Conservation (phyloP, 108 stramenopile species). For the Fragilaria crotonensis region DNA sequence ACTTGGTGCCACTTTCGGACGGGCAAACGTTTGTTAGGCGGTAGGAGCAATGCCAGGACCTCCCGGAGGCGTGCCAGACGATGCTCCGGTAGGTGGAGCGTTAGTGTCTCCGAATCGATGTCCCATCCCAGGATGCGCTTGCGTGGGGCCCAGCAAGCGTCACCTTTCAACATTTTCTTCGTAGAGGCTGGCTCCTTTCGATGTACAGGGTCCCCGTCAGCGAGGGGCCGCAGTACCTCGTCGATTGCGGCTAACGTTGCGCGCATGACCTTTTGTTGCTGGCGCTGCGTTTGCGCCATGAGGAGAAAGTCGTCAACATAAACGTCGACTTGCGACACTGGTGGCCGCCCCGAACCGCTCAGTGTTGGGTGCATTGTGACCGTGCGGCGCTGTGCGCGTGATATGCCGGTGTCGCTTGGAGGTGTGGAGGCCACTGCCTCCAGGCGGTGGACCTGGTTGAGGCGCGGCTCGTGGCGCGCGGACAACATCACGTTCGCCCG, state of each 20-base stretch:
- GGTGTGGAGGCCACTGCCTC: not conserved
- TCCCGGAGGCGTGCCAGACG: slow-evolving; percentile 18
- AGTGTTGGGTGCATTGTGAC: slow-evolving; percentile 2
- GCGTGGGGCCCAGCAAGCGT: not conserved
- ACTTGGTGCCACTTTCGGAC: slow-evolving; percentile 22
- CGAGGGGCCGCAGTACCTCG: slow-evolving; percentile 2
- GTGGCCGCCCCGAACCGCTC: not conserved
- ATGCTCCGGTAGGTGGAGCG: slow-evolving; percentile 26
- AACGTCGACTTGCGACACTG: slow-evolving; percentile 5
- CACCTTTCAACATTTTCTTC: no score
- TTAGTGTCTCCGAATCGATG: slow-evolving; percentile 16
- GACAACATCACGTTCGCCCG: not conserved
- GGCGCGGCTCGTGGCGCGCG: not conserved
- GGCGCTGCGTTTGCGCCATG: slow-evolving; percentile 3
- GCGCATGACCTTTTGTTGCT: slow-evolving; percentile 2
- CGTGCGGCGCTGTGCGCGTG: no score
- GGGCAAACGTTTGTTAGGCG: slow-evolving; percentile 3
- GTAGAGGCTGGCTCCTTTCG: not conserved
- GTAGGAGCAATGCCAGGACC: slow-evolving; percentile 7
- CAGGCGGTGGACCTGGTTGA: not conserved
- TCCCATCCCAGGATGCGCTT: slow-evolving; percentile 36
- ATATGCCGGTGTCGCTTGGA: slow-evolving; percentile 15
- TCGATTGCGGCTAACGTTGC: slow-evolving; percentile 1
- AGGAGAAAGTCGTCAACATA: slow-evolving; percentile 13
- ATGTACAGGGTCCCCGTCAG: slow-evolving; percentile 3